Evolutionary conservation across 2,329 filamentous ascomycete species (phyloP).

Genomic region (Trichoderma breve): DNA sequence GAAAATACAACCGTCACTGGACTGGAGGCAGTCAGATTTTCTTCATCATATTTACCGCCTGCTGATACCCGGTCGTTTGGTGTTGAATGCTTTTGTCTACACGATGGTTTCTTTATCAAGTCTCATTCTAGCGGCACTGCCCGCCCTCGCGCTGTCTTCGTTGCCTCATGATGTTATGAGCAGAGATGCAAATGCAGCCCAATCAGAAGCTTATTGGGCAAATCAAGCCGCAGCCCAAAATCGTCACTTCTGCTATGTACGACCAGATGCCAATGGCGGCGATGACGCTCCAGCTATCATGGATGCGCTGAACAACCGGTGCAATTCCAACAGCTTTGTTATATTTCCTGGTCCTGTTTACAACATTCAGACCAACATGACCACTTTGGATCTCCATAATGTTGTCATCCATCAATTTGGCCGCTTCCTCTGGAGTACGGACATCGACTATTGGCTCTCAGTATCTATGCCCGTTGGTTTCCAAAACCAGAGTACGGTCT

Average conservation of each 20-base stretch:
- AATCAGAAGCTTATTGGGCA: constrained; percentile 13
- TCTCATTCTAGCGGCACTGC: constrained; percentile 7
- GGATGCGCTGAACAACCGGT: constrained; percentile 33
- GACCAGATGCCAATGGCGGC: constrained; percentile 27
- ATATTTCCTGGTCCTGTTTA: constrained; percentile 36
- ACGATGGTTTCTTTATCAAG: not conserved
- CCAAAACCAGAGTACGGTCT: constrained; percentile 55
- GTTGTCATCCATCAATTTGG: constrained; percentile 46
- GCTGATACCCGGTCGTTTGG: not conserved
- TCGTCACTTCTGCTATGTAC: constrained; percentile 32
- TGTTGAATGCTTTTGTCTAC: not conserved
- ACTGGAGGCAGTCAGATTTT: not conserved
- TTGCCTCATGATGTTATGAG: not conserved
- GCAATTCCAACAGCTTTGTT: constrained; percentile 32
- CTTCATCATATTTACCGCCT: not conserved
- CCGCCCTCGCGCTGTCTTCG: constrained; percentile 1
- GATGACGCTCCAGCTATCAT: constrained; percentile 35
- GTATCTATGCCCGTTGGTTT: constrained; percentile 51
- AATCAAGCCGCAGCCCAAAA: constrained; percentile 22
- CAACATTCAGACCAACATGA: constrained; percentile 37
- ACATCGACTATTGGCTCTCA: constrained; percentile 52
- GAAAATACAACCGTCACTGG: not conserved
- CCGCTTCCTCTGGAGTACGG: constrained; percentile 40
- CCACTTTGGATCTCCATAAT: constrained; percentile 32
- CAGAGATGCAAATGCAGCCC: not conserved